phyloP scores from a whole-genome alignment of 2,329 filamentous ascomycete genomes.

The Didymella lethalis region DNA sequence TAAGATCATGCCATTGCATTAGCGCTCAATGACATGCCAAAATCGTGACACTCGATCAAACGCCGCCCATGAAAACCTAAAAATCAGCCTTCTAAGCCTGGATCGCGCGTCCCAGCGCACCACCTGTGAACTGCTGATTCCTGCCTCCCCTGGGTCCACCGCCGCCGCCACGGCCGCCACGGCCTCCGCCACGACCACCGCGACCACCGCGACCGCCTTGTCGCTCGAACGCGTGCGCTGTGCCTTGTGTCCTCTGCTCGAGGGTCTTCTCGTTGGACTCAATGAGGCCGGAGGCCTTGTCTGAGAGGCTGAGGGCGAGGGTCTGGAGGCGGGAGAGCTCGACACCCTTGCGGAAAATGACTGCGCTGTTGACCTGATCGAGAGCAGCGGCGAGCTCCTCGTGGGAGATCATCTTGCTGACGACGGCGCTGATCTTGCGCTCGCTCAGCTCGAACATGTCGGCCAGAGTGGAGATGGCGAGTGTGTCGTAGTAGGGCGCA shows the following conservation, averaged over 20 bases:
- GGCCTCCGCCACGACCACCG: conserved; percentile 65
- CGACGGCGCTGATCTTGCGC: conserved; percentile 90
- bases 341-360: conserved; percentile 99
- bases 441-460: conserved; percentile 94
- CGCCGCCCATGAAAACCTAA: conserved; percentile 24
- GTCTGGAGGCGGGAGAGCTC: conserved; percentile 96
- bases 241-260: conserved; percentile 96
- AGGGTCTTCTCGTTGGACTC: conserved; percentile 97
- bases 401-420: conserved; percentile 99
- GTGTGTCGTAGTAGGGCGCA: conserved; percentile 97
- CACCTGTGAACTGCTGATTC: conserved; percentile 82
- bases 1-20: conserved; percentile 22
- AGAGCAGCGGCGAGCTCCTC: conserved; percentile 95
- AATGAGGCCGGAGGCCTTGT: conserved; percentile 95
- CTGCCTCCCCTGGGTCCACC: conserved; percentile 65
- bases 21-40: conserved; percentile 2
- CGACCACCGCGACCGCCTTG: conserved; percentile 80
- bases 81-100: conserved; percentile 50
- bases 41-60: not conserved
- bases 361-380: conserved; percentile 95
- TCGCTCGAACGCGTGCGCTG: conserved; percentile 92
- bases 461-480: conserved; percentile 83
- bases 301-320: conserved; percentile 88
- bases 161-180: conserved; percentile 71
- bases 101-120: conserved; percentile 71